phyloP scores from a whole-genome alignment of 129 eudicot genomes.

The Flaveria sonorensis region DNA sequence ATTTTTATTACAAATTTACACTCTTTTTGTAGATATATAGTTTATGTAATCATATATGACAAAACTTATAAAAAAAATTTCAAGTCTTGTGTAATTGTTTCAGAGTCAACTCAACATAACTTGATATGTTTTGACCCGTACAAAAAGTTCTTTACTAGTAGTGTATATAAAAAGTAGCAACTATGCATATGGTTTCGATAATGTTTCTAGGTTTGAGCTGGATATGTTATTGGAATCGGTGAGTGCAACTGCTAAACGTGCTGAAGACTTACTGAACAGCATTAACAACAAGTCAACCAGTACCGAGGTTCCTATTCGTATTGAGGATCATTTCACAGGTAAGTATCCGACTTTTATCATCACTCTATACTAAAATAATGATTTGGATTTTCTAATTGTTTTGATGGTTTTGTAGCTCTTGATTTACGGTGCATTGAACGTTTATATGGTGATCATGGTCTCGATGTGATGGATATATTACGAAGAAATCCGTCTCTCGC shows the following conservation, averaged over 20 bases:
- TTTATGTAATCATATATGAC: neutral
- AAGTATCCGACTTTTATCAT: conserved; percentile 1
- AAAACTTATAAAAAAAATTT: neutral
- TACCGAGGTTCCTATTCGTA: conserved; percentile 56
- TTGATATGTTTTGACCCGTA: conserved; percentile 9
- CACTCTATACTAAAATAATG: neutral
- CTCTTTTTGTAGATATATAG: neutral
- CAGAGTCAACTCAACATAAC: neutral
- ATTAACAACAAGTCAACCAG: conserved; percentile 53
- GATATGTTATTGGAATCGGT: conserved; percentile 97
- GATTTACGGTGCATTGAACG: conserved; percentile 97
- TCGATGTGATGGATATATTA: conserved; percentile 89
- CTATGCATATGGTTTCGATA: conserved; percentile 5
- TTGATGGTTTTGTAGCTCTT: conserved; percentile 53
- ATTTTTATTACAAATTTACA: neutral
- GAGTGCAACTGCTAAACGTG: conserved; percentile 78
- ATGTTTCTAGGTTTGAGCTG: conserved; percentile 76
- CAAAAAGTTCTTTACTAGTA: neutral
- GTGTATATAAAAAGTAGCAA: neutral
- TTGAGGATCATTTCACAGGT: conserved; percentile 94
- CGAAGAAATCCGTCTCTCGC: conserved; percentile 80
- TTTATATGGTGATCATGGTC: conserved; percentile 96
- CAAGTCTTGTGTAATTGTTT: neutral
- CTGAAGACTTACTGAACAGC: conserved; percentile 75
- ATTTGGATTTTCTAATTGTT: neutral